These are phyloP conservation scores for Cryphonectria radicalis DNA, from an alignment of 2,329 filamentous ascomycete species.

Conservation along the genomic window DNA sequence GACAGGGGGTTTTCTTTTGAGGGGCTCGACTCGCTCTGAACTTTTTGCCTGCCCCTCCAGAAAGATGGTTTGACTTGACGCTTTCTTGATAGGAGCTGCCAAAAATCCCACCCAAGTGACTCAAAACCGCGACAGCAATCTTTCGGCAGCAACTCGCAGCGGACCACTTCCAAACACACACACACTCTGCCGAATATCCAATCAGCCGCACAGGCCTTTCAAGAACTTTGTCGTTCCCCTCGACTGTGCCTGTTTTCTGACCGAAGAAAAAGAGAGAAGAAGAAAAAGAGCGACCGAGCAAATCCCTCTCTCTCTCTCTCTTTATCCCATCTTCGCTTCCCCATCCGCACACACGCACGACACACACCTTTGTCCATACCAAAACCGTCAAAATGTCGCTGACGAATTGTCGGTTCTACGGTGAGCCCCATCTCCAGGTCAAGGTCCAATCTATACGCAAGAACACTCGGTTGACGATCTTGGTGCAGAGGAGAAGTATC, in stretches of 20 bases:
- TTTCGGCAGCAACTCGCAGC: constrained; percentile 14
- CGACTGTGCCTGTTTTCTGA: constrained; percentile 3
- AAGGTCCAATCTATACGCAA: background rate
- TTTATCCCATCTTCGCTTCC: background rate
- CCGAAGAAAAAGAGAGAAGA: background rate
- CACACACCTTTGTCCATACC: constrained; percentile 7
- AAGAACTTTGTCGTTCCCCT: background rate
- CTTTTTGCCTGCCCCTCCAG: constrained; percentile 30
- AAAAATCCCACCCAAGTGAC: constrained; percentile 30
- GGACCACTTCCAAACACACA: constrained; percentile 11
- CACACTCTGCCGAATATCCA: constrained; percentile 7
- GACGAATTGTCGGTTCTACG: constrained; percentile 46
- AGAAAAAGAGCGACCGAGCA: constrained; percentile 16
- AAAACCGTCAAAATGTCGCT: constrained; percentile 42
- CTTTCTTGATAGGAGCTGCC: constrained; percentile 9
- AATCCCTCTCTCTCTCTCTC: background rate
- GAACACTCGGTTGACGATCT: constrained; percentile 44
- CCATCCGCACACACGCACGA: constrained; percentile 20
- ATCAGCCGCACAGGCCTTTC: constrained; percentile 13
- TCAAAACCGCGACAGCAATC: constrained; percentile 23
- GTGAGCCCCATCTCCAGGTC: constrained; percentile 26
- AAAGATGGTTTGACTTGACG: background rate
- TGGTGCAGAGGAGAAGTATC: constrained; percentile 65
- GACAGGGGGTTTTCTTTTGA: background rate
- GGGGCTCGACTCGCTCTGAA: constrained; percentile 4